Conservation (phyloP, 768 basidiomycete genomes). For the Rhodosporidiobolus sp. region DNA sequence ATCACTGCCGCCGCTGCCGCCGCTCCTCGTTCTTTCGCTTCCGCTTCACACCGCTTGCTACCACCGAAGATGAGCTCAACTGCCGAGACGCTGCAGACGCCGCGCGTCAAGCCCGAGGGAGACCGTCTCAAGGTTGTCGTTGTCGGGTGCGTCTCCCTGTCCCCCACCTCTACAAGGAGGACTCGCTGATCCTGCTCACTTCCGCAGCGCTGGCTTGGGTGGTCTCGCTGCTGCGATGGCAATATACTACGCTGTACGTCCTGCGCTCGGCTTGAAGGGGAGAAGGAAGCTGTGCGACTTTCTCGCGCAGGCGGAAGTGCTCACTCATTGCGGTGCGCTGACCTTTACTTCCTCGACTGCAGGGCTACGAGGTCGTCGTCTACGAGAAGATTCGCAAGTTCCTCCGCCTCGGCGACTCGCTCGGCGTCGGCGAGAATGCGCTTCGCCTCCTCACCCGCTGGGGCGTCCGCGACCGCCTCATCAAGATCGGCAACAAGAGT, state of each 20-base stretch:
- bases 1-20: too few species aligned
- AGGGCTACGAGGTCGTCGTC: slow-evolving; percentile 28
- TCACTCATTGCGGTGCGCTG: too few species aligned
- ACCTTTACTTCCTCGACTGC: too few species aligned
- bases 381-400: slow-evolving; percentile 26
- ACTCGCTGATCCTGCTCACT: neutral
- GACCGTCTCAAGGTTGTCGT: slow-evolving; percentile 1
- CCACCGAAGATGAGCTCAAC: neutral
- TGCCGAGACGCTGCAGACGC: neutral
- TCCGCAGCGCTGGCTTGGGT: neutral
- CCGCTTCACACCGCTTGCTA: neutral
- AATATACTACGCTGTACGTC: neutral
- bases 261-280: too few species aligned
- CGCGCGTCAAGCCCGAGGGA: neutral
- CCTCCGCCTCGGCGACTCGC: slow-evolving; percentile 12
- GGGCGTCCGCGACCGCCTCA: slow-evolving; percentile 25
- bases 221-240: slow-evolving; percentile 1
- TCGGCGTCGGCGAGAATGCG: slow-evolving; percentile 33
- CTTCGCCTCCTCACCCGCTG: slow-evolving; percentile 25
- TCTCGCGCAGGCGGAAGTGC: too few species aligned
- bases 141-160: neutral
- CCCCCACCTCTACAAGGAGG: neutral
- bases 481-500: slow-evolving; percentile 24
- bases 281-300: too few species aligned
- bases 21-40: neutral